phyloP scores from a whole-genome alignment of 306 rosid species.

The Cercis canadensis region DNA sequence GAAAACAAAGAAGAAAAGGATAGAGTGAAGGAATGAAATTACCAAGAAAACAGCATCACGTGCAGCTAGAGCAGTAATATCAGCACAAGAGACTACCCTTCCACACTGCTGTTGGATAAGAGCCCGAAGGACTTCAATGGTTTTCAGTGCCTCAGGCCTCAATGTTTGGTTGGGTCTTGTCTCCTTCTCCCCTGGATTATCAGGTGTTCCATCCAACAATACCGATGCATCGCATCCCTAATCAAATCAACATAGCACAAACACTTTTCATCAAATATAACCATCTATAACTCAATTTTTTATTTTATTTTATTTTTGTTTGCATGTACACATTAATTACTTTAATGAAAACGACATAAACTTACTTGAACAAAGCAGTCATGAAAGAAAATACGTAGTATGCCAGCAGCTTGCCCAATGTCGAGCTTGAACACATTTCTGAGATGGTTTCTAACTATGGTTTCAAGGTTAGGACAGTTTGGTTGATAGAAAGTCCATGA shows the following conservation, averaged over 20 bases:
- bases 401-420: conserved; percentile 63
- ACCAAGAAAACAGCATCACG: conserved; percentile 60
- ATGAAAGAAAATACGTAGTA: conserved; percentile 70
- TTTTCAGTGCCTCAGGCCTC: conserved; percentile 49
- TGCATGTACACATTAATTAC: too few species aligned
- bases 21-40: not conserved
- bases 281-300: too few species aligned
- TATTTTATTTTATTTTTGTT: too few species aligned
- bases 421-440: conserved; percentile 50
- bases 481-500: conserved; percentile 53
- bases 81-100: conserved; percentile 60
- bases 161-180: conserved; percentile 50
- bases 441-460: conserved; percentile 55
- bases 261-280: too few species aligned
- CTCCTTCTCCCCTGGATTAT: conserved; percentile 47
- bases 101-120: conserved; percentile 49
- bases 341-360: too few species aligned
- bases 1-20: not conserved
- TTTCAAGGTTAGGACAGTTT: conserved; percentile 56
- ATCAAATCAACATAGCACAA: too few species aligned
- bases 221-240: conserved; percentile 73
- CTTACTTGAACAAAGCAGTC: conserved; percentile 78
- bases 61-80: conserved; percentile 57
- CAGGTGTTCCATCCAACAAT: conserved; percentile 51
- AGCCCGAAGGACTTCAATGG: conserved; percentile 54